A percentile compares a stretch with the other conserved stretches of the same genome.
Conservation (phyloP, 2,329 filamentous ascomycete species). For the Talaromyces atroroseus region DNA sequence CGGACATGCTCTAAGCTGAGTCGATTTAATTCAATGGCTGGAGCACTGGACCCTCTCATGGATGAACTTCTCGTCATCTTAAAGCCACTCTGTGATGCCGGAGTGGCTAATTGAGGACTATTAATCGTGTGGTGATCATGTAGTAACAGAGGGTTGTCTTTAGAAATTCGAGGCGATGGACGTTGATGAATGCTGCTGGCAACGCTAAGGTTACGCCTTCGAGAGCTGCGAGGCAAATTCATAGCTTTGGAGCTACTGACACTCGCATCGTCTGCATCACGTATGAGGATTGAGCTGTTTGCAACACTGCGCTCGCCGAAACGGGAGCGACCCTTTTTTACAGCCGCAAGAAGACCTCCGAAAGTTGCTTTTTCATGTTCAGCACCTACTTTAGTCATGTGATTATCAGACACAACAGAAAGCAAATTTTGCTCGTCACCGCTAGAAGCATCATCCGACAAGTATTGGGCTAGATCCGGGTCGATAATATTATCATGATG, state of each 20-base stretch:
- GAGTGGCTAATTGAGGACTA: slow-evolving; percentile 39
- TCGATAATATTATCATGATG: slow-evolving; percentile 99
- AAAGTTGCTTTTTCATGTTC: slow-evolving; percentile 73
- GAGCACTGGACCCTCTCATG: slow-evolving; percentile 67
- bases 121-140: slow-evolving; percentile 29
- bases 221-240: slow-evolving; percentile 57
- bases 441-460: slow-evolving; percentile 90
- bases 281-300: slow-evolving; percentile 62
- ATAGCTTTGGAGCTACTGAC: slow-evolving; percentile 56
- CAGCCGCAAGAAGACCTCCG: slow-evolving; percentile 64
- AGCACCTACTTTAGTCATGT: slow-evolving; percentile 56
- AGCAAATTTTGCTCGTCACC: slow-evolving; percentile 90
- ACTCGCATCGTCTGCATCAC: slow-evolving; percentile 60
- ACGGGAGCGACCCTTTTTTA: slow-evolving; percentile 69
- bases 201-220: slow-evolving; percentile 77
- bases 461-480: slow-evolving; percentile 87
- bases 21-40: slow-evolving; percentile 76
- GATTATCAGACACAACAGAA: slow-evolving; percentile 61
- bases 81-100: slow-evolving; percentile 32
- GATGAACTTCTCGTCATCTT: slow-evolving; percentile 73
- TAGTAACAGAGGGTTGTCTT: slow-evolving; percentile 44
- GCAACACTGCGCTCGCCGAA: slow-evolving; percentile 69
- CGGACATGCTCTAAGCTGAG: slow-evolving; percentile 85
- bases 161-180: slow-evolving; percentile 64
- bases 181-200: slow-evolving; percentile 69